Base-by-base conservation (phyloP, 129 eudicot species). In the Flaveria linearis region DNA sequence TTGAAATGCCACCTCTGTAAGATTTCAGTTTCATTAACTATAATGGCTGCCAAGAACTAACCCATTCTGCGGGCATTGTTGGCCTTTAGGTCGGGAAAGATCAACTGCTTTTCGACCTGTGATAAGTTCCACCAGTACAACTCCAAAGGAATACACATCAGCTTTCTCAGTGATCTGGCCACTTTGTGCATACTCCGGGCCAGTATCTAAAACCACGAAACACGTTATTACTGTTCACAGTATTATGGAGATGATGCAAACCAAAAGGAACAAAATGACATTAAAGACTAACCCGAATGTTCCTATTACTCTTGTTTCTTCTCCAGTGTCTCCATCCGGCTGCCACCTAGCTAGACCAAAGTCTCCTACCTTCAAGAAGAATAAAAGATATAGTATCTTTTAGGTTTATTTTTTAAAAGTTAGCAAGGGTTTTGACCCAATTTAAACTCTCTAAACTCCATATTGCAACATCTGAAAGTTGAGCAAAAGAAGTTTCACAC, bases 331-430 rank as follows among this genome's bases (percentile, higher is more conserved):
- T 75, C 97, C 97, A 72, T 91, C 96, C 41, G 96, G 97, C 55
- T 91, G 97, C 97, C 97, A 91, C 78, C 97, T 82, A 16, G 97
- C 97, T 28, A 91, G 86, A 18, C 97, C 97, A 69, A 91, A 91
- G 79, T 91, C 97, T 61, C 97, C 97, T 60, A 91, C 97, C 96
- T 91, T 72, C 55, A 45, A 81, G 7, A 76, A 28, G 20, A 33
- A 26, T 67, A 69, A 17, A n/a, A 57, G 10, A 15, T 23, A 11
- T 23, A 11, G 36, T 25, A 42, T 16, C 33, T 55, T 68, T 76
- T 6, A 53, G 75, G 60, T 42, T n/a, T 77, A 17, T 55, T n/a
- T 5, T 30, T 49, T 53, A 16, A 1, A 71, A 60, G 36, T 60
- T 60, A 22, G 65, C 36, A 60, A 9, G n/a, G 30, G 33, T 10